Evolutionary conservation across 257 asterid species (phyloP).

Genomic region (Orobanche coerulescens): DNA sequence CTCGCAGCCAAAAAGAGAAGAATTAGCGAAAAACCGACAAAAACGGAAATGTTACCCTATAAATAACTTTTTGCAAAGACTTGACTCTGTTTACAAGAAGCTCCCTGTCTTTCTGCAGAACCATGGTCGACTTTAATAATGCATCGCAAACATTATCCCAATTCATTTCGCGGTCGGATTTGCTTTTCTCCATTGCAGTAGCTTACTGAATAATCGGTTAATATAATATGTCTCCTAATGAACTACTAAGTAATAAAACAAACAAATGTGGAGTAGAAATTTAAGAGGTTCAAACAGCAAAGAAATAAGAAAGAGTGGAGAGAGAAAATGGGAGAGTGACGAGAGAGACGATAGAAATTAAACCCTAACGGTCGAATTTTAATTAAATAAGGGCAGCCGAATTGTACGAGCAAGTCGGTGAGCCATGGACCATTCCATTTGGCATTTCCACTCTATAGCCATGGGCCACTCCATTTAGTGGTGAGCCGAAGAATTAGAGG

Average conservation of each 20-base stretch:
- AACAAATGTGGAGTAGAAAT: not conserved
- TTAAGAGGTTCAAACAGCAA: not conserved
- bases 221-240: not conserved
- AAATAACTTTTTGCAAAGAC: constrained; percentile 30
- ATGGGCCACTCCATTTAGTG: no score
- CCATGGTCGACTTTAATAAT: constrained; percentile 34
- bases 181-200: constrained; percentile 46
- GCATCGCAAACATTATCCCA: constrained; percentile 48
- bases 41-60: constrained; percentile 35
- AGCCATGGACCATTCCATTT: no score
- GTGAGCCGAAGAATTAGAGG: no score
- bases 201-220: not conserved
- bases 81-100: constrained; percentile 47
- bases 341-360: not conserved
- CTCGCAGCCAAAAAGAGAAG: not conserved
- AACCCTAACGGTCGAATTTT: constrained; percentile 34
- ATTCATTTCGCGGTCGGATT: constrained; percentile 36
- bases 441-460: no score
- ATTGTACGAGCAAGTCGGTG: no score
- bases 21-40: constrained; percentile 3
- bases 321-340: not conserved
- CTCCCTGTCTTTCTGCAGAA: constrained; percentile 43
- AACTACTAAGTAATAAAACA: not conserved
- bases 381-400: not conserved
- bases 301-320: not conserved